Evolutionary conservation across 352 stramenopile genomes (phyloP), one percentile per base, ranked within the genome.

Genomic region (Phytophthora citrophthora): DNA sequence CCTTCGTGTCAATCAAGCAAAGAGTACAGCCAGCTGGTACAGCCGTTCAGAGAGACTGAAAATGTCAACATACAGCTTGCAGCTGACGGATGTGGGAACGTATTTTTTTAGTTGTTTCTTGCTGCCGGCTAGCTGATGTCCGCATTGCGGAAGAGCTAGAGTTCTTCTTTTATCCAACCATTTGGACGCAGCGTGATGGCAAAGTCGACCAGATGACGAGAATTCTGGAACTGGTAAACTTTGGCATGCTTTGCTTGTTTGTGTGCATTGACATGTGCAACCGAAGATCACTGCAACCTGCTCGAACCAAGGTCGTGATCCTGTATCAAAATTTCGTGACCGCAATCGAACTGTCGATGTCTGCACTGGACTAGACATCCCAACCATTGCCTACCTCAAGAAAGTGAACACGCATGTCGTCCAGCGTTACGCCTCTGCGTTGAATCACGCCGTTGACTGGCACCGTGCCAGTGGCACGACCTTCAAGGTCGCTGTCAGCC

Each of bases 161-260:
- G 36, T 40, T 52, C 43, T 40, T 31, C 16, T 18, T 68, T 47
- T 41, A 60, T 50, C 49, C 40, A 53, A 53, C 46, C 57, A 57
- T 38, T 13, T 65, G 49, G 31, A 53, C 52, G 8, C 36, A 63
- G 44, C 39, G 54, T 70, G 61, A 70, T 70, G 48, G 27, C 43
- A 57, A 49, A 52, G 54, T 70, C 43, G 61, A 55, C 31, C 61
- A 69, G 53, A 31, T 64, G 53, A 64, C 15, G 38, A 48, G 18
- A 15, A 40, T 20, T 8, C 16, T 18, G 5, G 27, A 68, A 63
- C 60, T 57, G 32, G 41, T 61, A 63, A 68, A 31, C 44, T 56
- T 54, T 31, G 16, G 51, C 15, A 55, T 55, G 51, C 50, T 66
- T 47, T 53, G 40, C 34, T 45, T 29, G 26, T 29, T 29, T 29